These are phyloP conservation scores for Erodium maritimum DNA, from an alignment of 345 rosid species.

Conservation along the genomic window DNA sequence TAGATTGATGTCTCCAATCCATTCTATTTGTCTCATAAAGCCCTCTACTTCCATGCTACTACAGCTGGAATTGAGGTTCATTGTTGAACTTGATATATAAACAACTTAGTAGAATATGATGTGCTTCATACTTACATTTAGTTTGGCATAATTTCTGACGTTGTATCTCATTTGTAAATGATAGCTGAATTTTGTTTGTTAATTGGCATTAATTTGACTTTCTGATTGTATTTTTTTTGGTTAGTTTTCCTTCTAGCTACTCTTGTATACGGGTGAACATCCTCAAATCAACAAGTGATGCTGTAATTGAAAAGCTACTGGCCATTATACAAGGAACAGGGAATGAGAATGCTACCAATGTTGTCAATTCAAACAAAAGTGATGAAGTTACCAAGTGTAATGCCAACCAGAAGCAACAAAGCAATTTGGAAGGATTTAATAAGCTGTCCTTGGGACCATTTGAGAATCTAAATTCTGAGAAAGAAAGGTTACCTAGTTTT, in stretches of 20 bases:
- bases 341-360: slow-evolving; percentile 15
- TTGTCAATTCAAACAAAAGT: slow-evolving; percentile 10
- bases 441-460: slow-evolving; percentile 5
- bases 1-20: too few species aligned
- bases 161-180: not conserved
- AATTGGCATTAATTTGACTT: not conserved
- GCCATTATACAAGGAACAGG: slow-evolving; percentile 25
- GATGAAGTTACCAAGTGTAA: slow-evolving; percentile 12
- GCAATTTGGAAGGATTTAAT: slow-evolving; percentile 1
- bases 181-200: not conserved
- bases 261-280: slow-evolving; percentile 85
- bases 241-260: slow-evolving; percentile 75
- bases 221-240: not conserved
- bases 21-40: too few species aligned
- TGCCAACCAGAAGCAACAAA: not conserved
- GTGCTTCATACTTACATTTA: not conserved
- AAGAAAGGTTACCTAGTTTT: slow-evolving; percentile 14
- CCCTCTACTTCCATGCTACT: too few species aligned
- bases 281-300: slow-evolving; percentile 52
- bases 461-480: slow-evolving; percentile 4
- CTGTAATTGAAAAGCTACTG: slow-evolving; percentile 54
- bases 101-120: not conserved
- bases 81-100: too few species aligned
- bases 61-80: too few species aligned
- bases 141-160: not conserved